Percentiles rank a stretch among this genome's conserved stretches.
Evolutionary conservation across 305 asterid species (phyloP).

Genomic region (Euphrasia arctica): DNA sequence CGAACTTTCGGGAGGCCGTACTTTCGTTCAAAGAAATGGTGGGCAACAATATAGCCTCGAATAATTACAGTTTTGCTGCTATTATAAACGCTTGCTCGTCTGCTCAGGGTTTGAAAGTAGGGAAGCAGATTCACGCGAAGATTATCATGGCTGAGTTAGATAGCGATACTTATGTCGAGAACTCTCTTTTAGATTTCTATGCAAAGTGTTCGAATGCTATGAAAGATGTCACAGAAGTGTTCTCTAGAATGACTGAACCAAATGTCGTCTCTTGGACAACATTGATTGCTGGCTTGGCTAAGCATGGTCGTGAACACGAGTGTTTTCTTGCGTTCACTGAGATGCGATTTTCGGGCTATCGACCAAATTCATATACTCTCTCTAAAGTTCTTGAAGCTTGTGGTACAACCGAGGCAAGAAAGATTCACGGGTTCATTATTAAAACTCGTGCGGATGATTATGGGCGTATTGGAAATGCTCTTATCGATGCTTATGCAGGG

Average conservation of each 20-base stretch:
- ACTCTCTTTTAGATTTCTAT: conserved; percentile 33
- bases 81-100: conserved; percentile 31
- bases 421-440: conserved; percentile 37
- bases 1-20: conserved; percentile 21
- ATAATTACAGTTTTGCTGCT: conserved; percentile 31
- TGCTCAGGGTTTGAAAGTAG: conserved; percentile 17
- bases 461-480: conserved; percentile 35
- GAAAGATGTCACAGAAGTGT: conserved; percentile 26
- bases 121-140: conserved; percentile 31
- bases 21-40: conserved; percentile 28
- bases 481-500: conserved; percentile 41
- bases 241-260: conserved; percentile 23
- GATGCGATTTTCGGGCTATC: conserved; percentile 30
- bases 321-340: conserved; percentile 31
- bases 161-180: conserved; percentile 28
- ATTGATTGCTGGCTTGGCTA: conserved; percentile 35
- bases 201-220: conserved; percentile 22
- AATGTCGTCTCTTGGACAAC: conserved; percentile 34
- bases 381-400: conserved; percentile 32
- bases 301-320: conserved; percentile 23
- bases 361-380: conserved; percentile 36
- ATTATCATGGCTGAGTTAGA: conserved; percentile 27
- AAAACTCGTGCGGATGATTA: conserved; percentile 30
- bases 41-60: conserved; percentile 20
- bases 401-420: conserved; percentile 22